Evolutionary conservation across 2,329 filamentous ascomycete genomes (phyloP).

Genomic region (Diaporthe vaccinii): DNA sequence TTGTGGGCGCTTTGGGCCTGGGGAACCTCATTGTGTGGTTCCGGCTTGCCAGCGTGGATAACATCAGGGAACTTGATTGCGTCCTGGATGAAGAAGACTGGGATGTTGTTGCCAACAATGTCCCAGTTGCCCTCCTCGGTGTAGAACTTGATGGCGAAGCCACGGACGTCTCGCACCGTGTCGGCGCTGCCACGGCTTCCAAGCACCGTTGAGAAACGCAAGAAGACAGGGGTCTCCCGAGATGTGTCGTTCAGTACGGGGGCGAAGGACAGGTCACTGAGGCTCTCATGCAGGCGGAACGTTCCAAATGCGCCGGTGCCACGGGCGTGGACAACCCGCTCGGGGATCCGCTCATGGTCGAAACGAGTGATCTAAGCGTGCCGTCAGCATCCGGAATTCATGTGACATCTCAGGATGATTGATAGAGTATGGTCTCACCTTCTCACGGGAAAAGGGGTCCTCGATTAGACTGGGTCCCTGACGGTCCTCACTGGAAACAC

Average conservation of each 20-base stretch:
- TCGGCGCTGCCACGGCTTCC: conserved; percentile 83
- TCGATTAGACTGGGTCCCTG: conserved; percentile 79
- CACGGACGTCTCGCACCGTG: conserved; percentile 85
- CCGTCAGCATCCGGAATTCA: background rate
- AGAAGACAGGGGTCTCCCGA: conserved; percentile 73
- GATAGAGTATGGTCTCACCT: conserved; percentile 59
- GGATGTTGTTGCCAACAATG: conserved; percentile 80
- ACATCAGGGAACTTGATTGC: conserved; percentile 81
- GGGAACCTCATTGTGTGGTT: conserved; percentile 78
- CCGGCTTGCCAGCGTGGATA: conserved; percentile 74
- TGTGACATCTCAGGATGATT: background rate
- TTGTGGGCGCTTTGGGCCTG: conserved; percentile 80
- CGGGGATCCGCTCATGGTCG: conserved; percentile 67
- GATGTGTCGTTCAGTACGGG: conserved; percentile 75
- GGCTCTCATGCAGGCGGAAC: conserved; percentile 75
- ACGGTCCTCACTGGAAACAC: conserved; percentile 70
- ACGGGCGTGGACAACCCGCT: conserved; percentile 51
- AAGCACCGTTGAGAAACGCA: conserved; percentile 84
- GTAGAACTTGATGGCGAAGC: conserved; percentile 84
- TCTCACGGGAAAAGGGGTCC: conserved; percentile 80
- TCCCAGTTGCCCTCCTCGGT: conserved; percentile 85
- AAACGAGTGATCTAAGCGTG: conserved; percentile 75
- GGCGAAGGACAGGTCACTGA: conserved; percentile 73
- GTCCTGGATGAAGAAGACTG: conserved; percentile 83
- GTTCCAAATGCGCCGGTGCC: conserved; percentile 57